Percentiles rank a stretch among this genome's conserved stretches.
Conservation (phyloP, 148 eudicot species). For the Camellia sinensis region DNA sequence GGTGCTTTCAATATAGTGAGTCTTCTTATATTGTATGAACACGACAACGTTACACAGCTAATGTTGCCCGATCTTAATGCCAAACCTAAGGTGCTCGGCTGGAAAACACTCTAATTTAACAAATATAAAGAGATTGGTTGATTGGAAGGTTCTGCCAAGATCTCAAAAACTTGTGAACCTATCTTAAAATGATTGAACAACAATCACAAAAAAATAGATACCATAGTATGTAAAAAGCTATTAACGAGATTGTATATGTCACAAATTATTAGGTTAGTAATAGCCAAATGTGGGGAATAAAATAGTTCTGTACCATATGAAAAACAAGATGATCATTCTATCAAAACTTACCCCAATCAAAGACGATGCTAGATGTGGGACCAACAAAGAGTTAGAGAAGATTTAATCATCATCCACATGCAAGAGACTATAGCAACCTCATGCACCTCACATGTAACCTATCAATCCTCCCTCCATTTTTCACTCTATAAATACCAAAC, state of each 20-base stretch:
- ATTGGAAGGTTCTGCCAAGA: too few species aligned
- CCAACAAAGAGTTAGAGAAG: neutral
- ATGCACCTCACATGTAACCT: slow-evolving; percentile 18
- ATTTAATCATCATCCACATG: neutral
- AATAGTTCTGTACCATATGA: neutral
- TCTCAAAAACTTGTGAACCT: too few species aligned
- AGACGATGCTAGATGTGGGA: neutral
- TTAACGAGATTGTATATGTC: too few species aligned
- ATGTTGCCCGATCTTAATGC: too few species aligned
- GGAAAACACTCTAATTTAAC: too few species aligned
- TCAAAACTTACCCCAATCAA: neutral
- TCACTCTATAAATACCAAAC: neutral
- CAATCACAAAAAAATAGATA: neutral
- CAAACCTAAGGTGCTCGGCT: too few species aligned
- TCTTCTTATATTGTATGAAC: too few species aligned
- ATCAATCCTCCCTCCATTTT: neutral
- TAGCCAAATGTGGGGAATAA: neutral
- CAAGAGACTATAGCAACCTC: neutral
- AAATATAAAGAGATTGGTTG: too few species aligned
- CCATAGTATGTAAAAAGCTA: too few species aligned
- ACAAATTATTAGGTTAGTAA: neutral
- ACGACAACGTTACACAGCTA: too few species aligned
- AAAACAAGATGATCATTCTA: neutral
- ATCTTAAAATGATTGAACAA: too few species aligned
- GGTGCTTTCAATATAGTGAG: too few species aligned